Evolutionary conservation across 306 rosid species (phyloP).

Genomic region (Malus sylvestris): DNA sequence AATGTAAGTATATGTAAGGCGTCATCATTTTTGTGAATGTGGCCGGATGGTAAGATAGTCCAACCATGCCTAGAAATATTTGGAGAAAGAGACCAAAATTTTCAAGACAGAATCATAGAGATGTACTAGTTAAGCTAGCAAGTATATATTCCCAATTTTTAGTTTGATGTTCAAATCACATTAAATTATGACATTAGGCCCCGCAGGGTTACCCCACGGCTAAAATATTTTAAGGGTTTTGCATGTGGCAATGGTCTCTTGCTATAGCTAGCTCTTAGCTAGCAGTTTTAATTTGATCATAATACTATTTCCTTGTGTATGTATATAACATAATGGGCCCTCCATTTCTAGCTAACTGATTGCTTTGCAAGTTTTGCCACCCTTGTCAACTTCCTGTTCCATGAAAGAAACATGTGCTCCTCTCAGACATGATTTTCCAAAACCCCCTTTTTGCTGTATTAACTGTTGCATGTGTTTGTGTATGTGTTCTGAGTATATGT

Average conservation of each 20-base stretch:
- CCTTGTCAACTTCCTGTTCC: background rate
- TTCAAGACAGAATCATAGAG: background rate
- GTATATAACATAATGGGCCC: background rate
- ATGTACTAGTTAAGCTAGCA: background rate
- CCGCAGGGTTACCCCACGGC: too few relatives aligned
- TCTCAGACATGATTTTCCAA: constrained; percentile 16
- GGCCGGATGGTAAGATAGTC: too few relatives aligned
- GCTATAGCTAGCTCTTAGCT: background rate
- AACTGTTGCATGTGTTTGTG: constrained; percentile 16
- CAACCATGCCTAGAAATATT: background rate
- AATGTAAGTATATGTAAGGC: too few relatives aligned
- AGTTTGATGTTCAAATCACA: background rate
- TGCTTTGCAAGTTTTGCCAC: constrained; percentile 13
- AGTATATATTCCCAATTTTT: background rate
- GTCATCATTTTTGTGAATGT: too few relatives aligned
- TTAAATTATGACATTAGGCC: background rate
- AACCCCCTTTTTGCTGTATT: constrained; percentile 19
- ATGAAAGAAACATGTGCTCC: constrained; percentile 47
- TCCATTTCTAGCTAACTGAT: background rate
- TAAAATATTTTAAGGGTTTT: background rate
- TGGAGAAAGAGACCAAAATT: background rate
- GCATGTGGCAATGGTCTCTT: background rate
- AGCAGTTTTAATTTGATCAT: background rate
- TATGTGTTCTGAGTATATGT: background rate
- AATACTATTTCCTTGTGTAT: background rate